Base-by-base conservation (phyloP, 306 rosid species). In the Parietaria judaica region DNA sequence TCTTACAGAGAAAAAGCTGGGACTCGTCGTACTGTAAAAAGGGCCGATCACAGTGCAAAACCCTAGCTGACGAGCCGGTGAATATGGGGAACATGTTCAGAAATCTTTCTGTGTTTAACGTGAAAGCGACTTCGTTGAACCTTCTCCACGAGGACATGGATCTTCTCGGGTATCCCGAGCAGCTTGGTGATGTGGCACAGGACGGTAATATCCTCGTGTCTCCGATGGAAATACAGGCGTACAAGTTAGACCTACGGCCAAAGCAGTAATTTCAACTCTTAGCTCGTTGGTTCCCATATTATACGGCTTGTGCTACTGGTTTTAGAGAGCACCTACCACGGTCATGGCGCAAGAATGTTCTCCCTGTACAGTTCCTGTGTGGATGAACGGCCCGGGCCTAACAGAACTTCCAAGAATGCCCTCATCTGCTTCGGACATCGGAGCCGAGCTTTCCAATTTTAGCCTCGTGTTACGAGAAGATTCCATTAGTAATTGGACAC, bases 221-320 rank as follows among this genome's bases (percentile, higher is more conserved):
- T 63, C 95, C 96, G 9, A 92, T 88, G 99, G 99, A 92, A 73
- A 66, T 92, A 44, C 94, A 80, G 70, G 90, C 99, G 43, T 92
- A 92, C 85, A 86, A 85, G 87, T 54, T 92, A 73, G 96, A 88
- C 65, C 43, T 92, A 62, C 73, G 47, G 72, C 78, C 76, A 0
- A 80, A 62, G 64, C 74, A 78, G 55, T 77, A 72, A 78, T 62
- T 11, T 10, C 36, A 11, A 35, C 11, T 8, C 31, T 3, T 57
- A 54, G 60, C 69, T 56, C 55, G 23, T 38, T 44, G 51, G 15
- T 1, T 11, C 53, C 13, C 3, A 11, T 9, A 10, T 3, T 49
- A 23, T 23, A 23, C 31, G 31, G 53, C 13, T n/a, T 11, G 53
- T n/a, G 53, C 14, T 49, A 49, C 10, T 49, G 9, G 9, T 41